These are phyloP conservation scores for Aspergillus versicolor DNA, from an alignment of 2,329 filamentous ascomycete species.

Conservation along the genomic window DNA sequence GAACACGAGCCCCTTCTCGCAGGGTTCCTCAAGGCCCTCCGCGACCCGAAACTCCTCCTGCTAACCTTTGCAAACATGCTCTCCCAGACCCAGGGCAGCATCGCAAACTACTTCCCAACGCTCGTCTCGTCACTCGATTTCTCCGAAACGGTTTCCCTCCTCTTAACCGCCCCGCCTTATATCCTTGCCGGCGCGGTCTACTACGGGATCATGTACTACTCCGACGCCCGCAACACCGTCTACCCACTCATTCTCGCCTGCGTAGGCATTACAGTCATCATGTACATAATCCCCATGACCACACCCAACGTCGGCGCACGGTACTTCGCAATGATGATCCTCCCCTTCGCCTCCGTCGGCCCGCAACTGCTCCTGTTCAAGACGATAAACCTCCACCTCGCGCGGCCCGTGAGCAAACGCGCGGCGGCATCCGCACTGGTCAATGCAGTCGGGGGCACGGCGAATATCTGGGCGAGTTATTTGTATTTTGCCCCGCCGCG, in stretches of 20 bases:
- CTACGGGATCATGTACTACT: conserved; percentile 37
- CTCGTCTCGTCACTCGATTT: conserved; percentile 24
- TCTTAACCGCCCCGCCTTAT: conserved; percentile 51
- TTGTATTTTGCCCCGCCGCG: conserved; percentile 26
- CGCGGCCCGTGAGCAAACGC: conserved; percentile 43
- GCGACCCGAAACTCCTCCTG: conserved; percentile 39
- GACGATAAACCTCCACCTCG: conserved; percentile 43
- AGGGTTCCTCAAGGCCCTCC: conserved; percentile 30
- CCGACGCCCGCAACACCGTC: conserved; percentile 37
- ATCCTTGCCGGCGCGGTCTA: conserved; percentile 41
- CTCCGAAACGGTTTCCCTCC: conserved; percentile 39
- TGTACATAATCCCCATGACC: conserved; percentile 41
- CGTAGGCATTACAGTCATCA: conserved; percentile 34
- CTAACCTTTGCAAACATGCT: conserved; percentile 43
- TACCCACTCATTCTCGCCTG: conserved; percentile 37
- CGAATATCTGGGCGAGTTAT: conserved; percentile 28
- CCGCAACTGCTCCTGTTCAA: conserved; percentile 45
- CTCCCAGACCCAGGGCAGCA: conserved; percentile 37
- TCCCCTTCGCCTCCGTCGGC: conserved; percentile 42
- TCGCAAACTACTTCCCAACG: conserved; percentile 29
- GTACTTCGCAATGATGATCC: conserved; percentile 46
- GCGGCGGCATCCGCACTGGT: conserved; percentile 44
- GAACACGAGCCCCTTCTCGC: conserved; percentile 30
- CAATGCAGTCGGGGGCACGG: conserved; percentile 32
- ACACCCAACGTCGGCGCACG: conserved; percentile 40